phyloP scores from a whole-genome alignment of 2,329 filamentous ascomycete genomes.

The Septoria linicola region DNA sequence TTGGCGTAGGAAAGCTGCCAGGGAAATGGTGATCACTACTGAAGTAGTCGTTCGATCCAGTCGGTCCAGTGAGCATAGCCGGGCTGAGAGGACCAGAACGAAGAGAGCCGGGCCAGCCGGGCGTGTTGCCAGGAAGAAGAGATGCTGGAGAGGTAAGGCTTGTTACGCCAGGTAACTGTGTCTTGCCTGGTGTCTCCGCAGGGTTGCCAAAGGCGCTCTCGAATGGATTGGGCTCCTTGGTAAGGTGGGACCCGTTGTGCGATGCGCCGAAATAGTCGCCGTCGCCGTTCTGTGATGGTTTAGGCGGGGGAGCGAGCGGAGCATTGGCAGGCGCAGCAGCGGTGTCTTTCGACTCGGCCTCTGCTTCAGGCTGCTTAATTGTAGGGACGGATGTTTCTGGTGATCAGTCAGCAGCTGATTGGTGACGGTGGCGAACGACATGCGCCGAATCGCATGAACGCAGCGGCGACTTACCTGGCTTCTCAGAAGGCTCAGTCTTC shows the following conservation, averaged over 20 bases:
- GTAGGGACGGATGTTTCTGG: slow-evolving; percentile 32
- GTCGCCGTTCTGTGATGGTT: slow-evolving; percentile 46
- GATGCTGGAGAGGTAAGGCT: slow-evolving; percentile 87
- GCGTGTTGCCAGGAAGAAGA: slow-evolving; percentile 70
- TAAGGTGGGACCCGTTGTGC: slow-evolving; percentile 52
- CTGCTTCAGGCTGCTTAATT: slow-evolving; percentile 38
- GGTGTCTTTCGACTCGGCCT: slow-evolving; percentile 30
- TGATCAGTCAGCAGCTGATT: slow-evolving; percentile 7
- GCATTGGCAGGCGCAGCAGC: slow-evolving; percentile 43
- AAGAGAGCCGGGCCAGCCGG: slow-evolving; percentile 82
- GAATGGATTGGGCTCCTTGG: slow-evolving; percentile 91
- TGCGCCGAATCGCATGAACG: too few relatives aligned
- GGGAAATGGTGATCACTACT: slow-evolving; percentile 68
- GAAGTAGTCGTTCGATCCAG: slow-evolving; percentile 76
- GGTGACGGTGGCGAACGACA: background rate
- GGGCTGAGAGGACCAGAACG: slow-evolving; percentile 91
- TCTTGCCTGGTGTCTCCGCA: slow-evolving; percentile 75
- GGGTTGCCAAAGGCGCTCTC: slow-evolving; percentile 83
- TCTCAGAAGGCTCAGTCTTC: slow-evolving; percentile 25
- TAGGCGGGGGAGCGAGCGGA: slow-evolving; percentile 55
- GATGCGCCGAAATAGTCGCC: slow-evolving; percentile 56
- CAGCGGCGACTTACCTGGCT: slow-evolving; percentile 27
- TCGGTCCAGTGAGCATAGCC: slow-evolving; percentile 89
- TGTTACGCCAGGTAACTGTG: slow-evolving; percentile 83
- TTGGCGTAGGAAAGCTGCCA: slow-evolving; percentile 87